A percentile compares a stretch with the other conserved stretches of the same genome.
These are phyloP conservation scores for Rhododendron ovatum DNA, from an alignment of 148 eudicot species.

Conservation along the genomic window DNA sequence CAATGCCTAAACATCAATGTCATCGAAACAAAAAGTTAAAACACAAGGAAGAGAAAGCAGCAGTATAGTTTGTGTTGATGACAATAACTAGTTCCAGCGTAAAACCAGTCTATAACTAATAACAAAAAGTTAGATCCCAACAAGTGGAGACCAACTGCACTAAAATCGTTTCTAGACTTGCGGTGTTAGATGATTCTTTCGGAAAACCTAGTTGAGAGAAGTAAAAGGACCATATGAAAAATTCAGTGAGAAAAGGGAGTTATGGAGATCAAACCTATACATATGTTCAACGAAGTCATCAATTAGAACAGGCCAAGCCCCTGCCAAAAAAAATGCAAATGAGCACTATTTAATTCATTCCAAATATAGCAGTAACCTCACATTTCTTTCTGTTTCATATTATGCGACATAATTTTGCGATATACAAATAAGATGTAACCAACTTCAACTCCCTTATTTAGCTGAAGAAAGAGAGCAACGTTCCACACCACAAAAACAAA, in stretches of 20 bases:
- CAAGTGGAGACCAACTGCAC: background rate
- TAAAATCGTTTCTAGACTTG: background rate
- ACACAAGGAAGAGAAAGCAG: background rate
- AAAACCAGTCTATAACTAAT: background rate
- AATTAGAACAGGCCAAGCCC: constrained; percentile 91
- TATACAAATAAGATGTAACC: background rate
- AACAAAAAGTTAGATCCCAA: background rate
- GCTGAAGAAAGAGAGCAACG: background rate
- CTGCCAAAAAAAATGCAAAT: constrained; percentile 29
- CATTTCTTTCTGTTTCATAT: background rate
- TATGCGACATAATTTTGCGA: background rate
- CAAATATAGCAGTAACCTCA: background rate
- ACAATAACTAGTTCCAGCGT: background rate
- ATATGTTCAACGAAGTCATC: constrained; percentile 50
- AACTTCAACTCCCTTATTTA: constrained; percentile 4
- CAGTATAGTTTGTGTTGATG: background rate
- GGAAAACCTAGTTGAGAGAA: background rate
- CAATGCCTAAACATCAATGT: background rate
- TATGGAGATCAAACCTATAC: constrained; percentile 9
- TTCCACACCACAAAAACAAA: background rate
- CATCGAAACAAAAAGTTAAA: background rate
- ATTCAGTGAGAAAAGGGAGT: background rate
- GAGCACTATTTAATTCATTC: background rate
- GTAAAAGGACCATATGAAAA: background rate
- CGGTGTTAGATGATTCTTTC: background rate